Percentiles rank a stretch among this genome's conserved stretches.
phyloP scores from a whole-genome alignment of 257 asterid genomes.

The Penstemon eatonii region DNA sequence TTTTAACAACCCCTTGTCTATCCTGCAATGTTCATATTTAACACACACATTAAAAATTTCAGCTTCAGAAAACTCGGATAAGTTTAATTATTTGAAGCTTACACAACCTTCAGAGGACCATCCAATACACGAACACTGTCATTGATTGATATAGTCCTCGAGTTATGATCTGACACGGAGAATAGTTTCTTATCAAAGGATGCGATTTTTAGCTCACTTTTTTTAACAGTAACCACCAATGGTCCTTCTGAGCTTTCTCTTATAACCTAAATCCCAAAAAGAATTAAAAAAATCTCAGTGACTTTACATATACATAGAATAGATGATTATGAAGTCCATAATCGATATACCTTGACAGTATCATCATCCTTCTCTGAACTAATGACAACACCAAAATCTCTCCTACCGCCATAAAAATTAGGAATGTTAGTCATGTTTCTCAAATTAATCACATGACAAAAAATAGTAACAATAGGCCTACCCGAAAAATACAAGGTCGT shows the following conservation, averaged over 20 bases:
- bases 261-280: conserved; percentile 51
- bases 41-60: conserved; percentile 20
- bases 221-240: conserved; percentile 51
- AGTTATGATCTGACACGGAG: conserved; percentile 67
- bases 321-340: conserved; percentile 18
- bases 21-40: conserved; percentile 53
- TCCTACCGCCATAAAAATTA: conserved; percentile 58
- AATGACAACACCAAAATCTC: conserved; percentile 86
- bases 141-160: conserved; percentile 63
- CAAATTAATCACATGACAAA: conserved; percentile 15
- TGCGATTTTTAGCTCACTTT: conserved; percentile 67
- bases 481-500: conserved; percentile 92
- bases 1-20: conserved; percentile 74
- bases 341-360: conserved; percentile 60
- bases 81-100: conserved; percentile 19
- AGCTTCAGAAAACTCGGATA: conserved; percentile 22
- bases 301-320: neutral
- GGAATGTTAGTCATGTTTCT: conserved; percentile 20
- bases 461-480: conserved; percentile 34
- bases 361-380: conserved; percentile 82
- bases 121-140: conserved; percentile 69
- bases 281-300: neutral
- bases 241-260: conserved; percentile 81
- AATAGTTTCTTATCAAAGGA: conserved; percentile 85
- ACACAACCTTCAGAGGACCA: conserved; percentile 78